Evolutionary conservation across 2,329 filamentous ascomycete species (phyloP), one percentile per base, ranked within the genome.

Genomic region (Aspergillus tamarii): DNA sequence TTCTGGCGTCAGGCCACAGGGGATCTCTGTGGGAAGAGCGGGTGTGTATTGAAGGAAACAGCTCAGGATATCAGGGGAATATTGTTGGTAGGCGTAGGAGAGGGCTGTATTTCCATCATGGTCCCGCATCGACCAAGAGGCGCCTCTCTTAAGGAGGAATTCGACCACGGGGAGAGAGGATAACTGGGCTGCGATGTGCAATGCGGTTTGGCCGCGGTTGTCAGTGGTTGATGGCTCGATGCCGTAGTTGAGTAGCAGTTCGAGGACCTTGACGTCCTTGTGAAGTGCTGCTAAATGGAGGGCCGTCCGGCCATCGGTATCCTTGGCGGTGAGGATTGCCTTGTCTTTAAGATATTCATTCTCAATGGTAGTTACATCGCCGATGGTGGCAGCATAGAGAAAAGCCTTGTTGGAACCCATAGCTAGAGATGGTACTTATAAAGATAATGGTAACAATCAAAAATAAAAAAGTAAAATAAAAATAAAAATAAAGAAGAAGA

Each of bases 1-100:
- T 11, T 61, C 59, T 0, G 64, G 64, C 0, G 64, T 66, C 1
- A 66, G 61, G 4, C 58, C 39, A 30, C 64, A 64, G 16, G 48
- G 57, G 11, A 34, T 21, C 5, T 59, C 58, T 0, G 23, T 23
- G 3, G 53, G 61, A 12, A 43, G 60, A 5, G 6, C 11, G 0
- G 61, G 48, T 0, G 62, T 57, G 21, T 43, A 62, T 11, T 61
- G 30, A 16, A 64, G 55, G 30, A 66, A 66, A 3, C 43, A 46
- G 3, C 32, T 41, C 6, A 66, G 23, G 3, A 66, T 21, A 8
- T 57, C 55, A 1, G 16, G 11, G 23, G 34, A 45, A 14, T 59
- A 36, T 19, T 64, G 61, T 8, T 61, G 32, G 45, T 66, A 66
- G 28, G 64, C 64, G 64, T 66, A 66, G 50, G 52, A 61, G 2